These are phyloP conservation scores for Kazachstania viticola DNA, from an alignment of 805 yeast species.

Conservation along the genomic window DNA sequence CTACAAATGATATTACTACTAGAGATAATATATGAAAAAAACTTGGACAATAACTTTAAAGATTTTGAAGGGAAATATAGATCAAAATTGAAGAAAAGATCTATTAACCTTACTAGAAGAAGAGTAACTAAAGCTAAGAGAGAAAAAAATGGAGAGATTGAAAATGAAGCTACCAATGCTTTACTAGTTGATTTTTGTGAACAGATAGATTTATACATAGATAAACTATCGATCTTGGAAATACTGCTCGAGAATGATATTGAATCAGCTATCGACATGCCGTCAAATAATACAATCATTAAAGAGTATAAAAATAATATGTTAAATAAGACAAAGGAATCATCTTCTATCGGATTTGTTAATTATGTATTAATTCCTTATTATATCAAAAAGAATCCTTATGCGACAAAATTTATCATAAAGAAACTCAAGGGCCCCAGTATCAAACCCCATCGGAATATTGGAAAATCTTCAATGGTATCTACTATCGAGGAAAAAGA, in stretches of 20 bases:
- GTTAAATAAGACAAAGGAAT: constrained; percentile 24
- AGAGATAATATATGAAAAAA: constrained; percentile 32
- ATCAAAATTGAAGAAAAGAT: constrained; percentile 16
- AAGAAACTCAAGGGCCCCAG: constrained; percentile 39
- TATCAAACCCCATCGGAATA: constrained; percentile 17
- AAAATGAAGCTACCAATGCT: background rate
- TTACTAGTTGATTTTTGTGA: constrained; percentile 18
- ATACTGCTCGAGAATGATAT: constrained; percentile 26
- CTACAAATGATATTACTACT: constrained; percentile 38
- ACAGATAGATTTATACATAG: constrained; percentile 35
- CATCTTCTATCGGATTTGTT: constrained; percentile 36
- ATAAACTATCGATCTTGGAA: constrained; percentile 45
- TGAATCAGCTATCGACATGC: background rate
- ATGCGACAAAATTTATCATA: constrained; percentile 34
- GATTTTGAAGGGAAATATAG: constrained; percentile 22
- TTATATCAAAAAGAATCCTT: constrained; percentile 38
- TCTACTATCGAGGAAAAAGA: background rate
- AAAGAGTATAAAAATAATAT: constrained; percentile 17
- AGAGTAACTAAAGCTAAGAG: constrained; percentile 10
- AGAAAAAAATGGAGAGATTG: background rate
- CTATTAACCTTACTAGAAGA: constrained; percentile 25
- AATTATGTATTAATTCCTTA: constrained; percentile 44
- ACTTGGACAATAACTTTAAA: constrained; percentile 26
- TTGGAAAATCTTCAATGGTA: background rate
- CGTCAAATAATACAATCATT: constrained; percentile 4